Base-by-base conservation (phyloP, 1,284 basidiomycete genomes). In the Leccinum idahoense region DNA sequence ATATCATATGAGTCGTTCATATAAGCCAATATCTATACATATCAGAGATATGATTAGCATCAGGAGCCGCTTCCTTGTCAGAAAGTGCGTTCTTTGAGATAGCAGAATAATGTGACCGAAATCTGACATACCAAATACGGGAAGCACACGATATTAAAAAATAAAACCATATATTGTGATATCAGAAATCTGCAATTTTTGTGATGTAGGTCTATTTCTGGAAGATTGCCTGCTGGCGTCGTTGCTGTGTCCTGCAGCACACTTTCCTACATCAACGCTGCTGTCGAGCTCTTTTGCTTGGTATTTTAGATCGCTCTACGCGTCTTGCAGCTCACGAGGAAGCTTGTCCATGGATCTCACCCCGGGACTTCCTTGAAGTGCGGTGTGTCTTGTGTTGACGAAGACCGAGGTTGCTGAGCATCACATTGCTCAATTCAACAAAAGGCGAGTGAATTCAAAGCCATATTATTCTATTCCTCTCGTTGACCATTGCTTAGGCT, bases 231-330 rank as follows among this genome's bases (percentile, higher is more conserved):
- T 8, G 85, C 86, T 2, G 81, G 81, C 60, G 80, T 85, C 10
- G 80, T 82, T 5, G 81, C 78, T 23, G 75, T 81, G 7, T 85
- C 85, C 0, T 62, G 67, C 10, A 76, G 75, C 51, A 70, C 76
- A 23, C 70, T 79, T 29, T 70, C 76, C 3, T 85, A 81, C 64
- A 76, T 87, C 56, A 71, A 74, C 2, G 73, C 75, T 57, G 75
- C 84, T 4, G 77, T 84, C 6, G 78, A 87, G 66, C 79, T 76
- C 2, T 86, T 80, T 68, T 80, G 83, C 29, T 69, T 86, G 7
- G 79, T 82, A 4, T 72, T 88, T 60, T 87, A 85, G 85, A 79
- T 87, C 41, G 82, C 85, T 0, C 69, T 85, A 46, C 82, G 83
- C 49, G 75, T 78, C n/a, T 20, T 66, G n/a, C 83, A 85, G 62